Percentiles rank a stretch among this genome's conserved stretches.
Evolutionary conservation across 2,329 filamentous ascomycete species (phyloP).

Genomic region (Mycosphaerella sp.): DNA sequence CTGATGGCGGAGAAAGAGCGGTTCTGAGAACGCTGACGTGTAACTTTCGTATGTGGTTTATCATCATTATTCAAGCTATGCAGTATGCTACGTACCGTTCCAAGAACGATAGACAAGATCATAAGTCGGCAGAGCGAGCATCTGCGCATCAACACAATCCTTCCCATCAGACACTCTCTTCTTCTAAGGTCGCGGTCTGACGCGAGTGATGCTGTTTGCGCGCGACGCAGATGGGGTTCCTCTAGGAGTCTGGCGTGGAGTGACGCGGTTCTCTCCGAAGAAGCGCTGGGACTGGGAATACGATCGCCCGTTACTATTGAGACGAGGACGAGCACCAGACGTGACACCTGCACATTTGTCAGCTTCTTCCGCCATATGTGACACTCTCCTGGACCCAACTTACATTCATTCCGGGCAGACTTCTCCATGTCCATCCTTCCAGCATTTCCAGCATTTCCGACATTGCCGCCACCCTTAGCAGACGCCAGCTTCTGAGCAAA

Average conservation of each 20-base stretch:
- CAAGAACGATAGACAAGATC: too few species aligned
- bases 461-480: slow-evolving; percentile 21
- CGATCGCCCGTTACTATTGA: slow-evolving; percentile 18
- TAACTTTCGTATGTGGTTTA: too few species aligned
- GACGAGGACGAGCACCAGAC: slow-evolving; percentile 18
- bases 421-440: slow-evolving; percentile 22
- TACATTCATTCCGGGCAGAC: slow-evolving; percentile 20
- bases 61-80: too few species aligned
- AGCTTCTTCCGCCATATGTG: not conserved
- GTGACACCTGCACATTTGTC: slow-evolving; percentile 1
- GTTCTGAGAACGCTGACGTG: too few species aligned
- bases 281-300: slow-evolving; percentile 29
- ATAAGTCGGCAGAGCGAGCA: too few species aligned
- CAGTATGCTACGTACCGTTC: too few species aligned
- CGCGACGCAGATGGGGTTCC: slow-evolving; percentile 27
- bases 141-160: too few species aligned
- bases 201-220: slow-evolving; percentile 21
- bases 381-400: slow-evolving; percentile 7
- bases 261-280: slow-evolving; percentile 29
- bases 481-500: slow-evolving; percentile 46
- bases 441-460: slow-evolving; percentile 10
- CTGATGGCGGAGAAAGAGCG: too few species aligned
- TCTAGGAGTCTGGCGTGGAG: slow-evolving; percentile 25
- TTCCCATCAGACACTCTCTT: too few species aligned
- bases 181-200: not conserved